Base-by-base conservation (phyloP, 2,329 filamentous ascomycete genomes). In the Nemania serpens region DNA sequence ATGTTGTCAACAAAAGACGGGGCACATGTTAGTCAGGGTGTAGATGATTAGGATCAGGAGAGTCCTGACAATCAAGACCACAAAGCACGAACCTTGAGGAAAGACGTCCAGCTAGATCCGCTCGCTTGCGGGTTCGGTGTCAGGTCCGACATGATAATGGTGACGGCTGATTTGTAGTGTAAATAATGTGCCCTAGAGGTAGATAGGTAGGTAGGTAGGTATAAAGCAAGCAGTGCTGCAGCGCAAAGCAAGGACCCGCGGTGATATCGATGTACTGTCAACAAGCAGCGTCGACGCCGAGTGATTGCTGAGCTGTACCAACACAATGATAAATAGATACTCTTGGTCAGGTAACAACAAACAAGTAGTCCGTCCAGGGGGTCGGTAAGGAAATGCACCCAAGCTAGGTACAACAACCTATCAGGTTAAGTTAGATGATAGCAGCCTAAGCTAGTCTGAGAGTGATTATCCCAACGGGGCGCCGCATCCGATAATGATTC, bases 21-120 rank as follows among this genome's bases (percentile, higher is more conserved):
- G n/a, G 17, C 15, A 15, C 36, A 50, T 52, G 52, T 65, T 55
- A 60, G 51, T 48, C 9, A 46, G 18, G 13, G n/a, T 46, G 42
- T 10, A 47, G 36, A 12, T 39, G 11, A 39, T 39, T 20, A 37
- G 33, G 12, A n/a, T n/a, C n/a, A n/a, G n/a, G n/a, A n/a, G n/a
- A 9, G 4, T n/a, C 15, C 17, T 9, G 6, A 9, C 7, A 22
- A 34, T 33, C 17, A 10, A 5, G 13, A 51, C 25, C 12, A 37
- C 13, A 54, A 34, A 34, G 17, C 52, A 68, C 63, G 55, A 42
- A 74, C 72, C 67, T 74, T 74, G 60, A 74, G 66, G 47, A 75
- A 75, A 2, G 73, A 62, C 9, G 73, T 59, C 73, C 73, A 75
- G 43, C 68, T 71, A 42, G 73, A 70, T 41, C 72, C 70, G 54